Evolutionary conservation across 352 stramenopile genomes (phyloP).

Genomic region (Pythium aquatile): DNA sequence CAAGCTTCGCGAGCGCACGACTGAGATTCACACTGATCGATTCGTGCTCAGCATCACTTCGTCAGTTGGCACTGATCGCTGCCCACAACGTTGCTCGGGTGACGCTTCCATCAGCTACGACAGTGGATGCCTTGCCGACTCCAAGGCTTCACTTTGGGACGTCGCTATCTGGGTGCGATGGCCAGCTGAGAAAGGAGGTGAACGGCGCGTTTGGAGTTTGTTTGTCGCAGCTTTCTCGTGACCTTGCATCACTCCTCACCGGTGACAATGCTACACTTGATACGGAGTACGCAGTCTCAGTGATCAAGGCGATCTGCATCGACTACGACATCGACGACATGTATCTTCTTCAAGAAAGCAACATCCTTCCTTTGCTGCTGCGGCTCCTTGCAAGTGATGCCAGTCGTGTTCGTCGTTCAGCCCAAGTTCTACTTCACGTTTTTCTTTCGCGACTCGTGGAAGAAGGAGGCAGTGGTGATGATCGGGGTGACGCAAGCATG

Average conservation of each 20-base stretch:
- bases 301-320: conserved; percentile 57
- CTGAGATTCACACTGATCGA: conserved; percentile 47
- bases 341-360: conserved; percentile 67
- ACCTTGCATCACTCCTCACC: not conserved
- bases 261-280: conserved; percentile 23
- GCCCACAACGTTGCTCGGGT: conserved; percentile 17
- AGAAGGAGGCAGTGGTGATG: conserved; percentile 16
- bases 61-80: conserved; percentile 35
- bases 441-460: conserved; percentile 67
- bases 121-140: conserved; percentile 15
- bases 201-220: conserved; percentile 47
- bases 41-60: conserved; percentile 45
- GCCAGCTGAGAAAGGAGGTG: conserved; percentile 42
- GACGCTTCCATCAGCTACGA: conserved; percentile 10
- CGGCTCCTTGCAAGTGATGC: conserved; percentile 47
- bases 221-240: conserved; percentile 33
- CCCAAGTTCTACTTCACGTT: conserved; percentile 49
- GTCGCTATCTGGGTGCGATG: conserved; percentile 53
- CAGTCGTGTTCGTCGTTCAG: conserved; percentile 42
- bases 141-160: conserved; percentile 51
- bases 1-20: conserved; percentile 24
- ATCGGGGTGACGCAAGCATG: conserved; percentile 34
- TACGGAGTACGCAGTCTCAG: conserved; percentile 25
- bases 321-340: conserved; percentile 80
- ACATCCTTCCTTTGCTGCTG: conserved; percentile 52